These are phyloP conservation scores for Coccinonectria pachysandricola DNA, from an alignment of 2,329 filamentous ascomycete species.

Conservation along the genomic window DNA sequence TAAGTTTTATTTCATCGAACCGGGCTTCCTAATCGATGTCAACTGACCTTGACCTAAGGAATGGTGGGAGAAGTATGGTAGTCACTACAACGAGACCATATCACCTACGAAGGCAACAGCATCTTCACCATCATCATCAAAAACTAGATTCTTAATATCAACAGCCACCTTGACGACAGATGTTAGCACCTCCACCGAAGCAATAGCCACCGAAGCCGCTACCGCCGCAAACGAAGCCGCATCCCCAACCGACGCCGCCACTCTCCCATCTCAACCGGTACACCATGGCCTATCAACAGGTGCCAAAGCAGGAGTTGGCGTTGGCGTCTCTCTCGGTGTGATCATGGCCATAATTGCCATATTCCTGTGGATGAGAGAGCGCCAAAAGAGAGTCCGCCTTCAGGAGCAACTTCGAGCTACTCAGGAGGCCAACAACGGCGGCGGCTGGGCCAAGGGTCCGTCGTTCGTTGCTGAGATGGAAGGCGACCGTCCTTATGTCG, in stretches of 20 bases:
- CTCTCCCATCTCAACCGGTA: background rate
- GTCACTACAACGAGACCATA: conserved; percentile 9
- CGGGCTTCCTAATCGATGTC: too few species aligned
- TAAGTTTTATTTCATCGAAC: too few species aligned
- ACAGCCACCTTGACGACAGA: too few species aligned
- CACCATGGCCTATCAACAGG: conserved; percentile 6
- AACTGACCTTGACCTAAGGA: too few species aligned
- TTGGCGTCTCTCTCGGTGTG: conserved; percentile 9
- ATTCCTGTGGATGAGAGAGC: conserved; percentile 14
- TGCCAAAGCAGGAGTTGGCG: conserved; percentile 11
- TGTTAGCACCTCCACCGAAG: background rate
- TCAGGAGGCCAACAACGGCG: background rate
- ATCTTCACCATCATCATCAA: conserved; percentile 1
- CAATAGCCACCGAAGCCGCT: conserved; percentile 1
- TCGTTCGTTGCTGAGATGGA: conserved; percentile 11
- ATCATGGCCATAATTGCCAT: conserved; percentile 8
- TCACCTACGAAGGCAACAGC: conserved; percentile 1
- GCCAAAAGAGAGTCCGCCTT: conserved; percentile 7
- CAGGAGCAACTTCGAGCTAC: conserved; percentile 7
- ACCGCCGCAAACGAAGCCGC: background rate
- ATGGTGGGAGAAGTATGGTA: conserved; percentile 17
- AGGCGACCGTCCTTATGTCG: conserved; percentile 9
- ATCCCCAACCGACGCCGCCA: background rate
- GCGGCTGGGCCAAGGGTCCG: background rate
- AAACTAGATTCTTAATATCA: too few species aligned